A percentile compares a stretch with the other conserved stretches of the same genome.
phyloP scores from a whole-genome alignment of 2,329 filamentous ascomycete species.

The Fusarium graminum region DNA sequence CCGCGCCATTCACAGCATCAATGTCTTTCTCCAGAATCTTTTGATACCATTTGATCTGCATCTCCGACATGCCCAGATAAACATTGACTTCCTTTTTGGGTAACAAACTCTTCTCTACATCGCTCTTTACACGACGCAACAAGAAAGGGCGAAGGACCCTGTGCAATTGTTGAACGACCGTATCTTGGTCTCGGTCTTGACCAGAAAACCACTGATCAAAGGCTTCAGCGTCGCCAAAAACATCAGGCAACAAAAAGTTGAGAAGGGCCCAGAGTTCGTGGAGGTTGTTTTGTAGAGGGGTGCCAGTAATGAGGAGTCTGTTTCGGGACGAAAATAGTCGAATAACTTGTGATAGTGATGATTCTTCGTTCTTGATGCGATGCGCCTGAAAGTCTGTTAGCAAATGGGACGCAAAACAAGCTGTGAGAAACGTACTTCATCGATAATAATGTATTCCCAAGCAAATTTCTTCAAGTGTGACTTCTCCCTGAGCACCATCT shows the following conservation, averaged over 20 bases:
- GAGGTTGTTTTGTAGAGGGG: constrained; percentile 96
- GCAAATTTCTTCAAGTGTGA: constrained; percentile 95
- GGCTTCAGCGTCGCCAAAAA: constrained; percentile 95
- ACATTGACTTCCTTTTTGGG: constrained; percentile 98
- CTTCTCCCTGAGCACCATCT: constrained; percentile 98
- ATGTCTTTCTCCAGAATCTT: constrained; percentile 99
- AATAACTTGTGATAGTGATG: constrained; percentile 95
- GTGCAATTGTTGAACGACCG: constrained; percentile 95
- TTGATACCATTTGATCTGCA: constrained; percentile 99
- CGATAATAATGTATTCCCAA: constrained; percentile 99
- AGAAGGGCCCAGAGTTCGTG: constrained; percentile 98
- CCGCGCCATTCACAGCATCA: constrained; percentile 96
- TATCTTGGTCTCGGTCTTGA: constrained; percentile 91
- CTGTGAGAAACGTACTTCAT: constrained; percentile 68
- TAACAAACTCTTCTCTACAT: constrained; percentile 96
- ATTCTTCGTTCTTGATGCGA: constrained; percentile 99
- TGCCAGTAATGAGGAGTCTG: constrained; percentile 94
- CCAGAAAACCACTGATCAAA: constrained; percentile 99
- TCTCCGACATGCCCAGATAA: constrained; percentile 98
- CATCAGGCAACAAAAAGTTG: constrained; percentile 97
- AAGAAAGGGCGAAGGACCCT: constrained; percentile 93
- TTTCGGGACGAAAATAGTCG: constrained; percentile 96
- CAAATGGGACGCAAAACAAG: background rate
- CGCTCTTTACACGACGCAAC: constrained; percentile 93
- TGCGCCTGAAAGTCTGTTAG: constrained; percentile 68